Base-by-base conservation (phyloP, 2,329 filamentous ascomycete genomes). In the Colletotrichum siamense region DNA sequence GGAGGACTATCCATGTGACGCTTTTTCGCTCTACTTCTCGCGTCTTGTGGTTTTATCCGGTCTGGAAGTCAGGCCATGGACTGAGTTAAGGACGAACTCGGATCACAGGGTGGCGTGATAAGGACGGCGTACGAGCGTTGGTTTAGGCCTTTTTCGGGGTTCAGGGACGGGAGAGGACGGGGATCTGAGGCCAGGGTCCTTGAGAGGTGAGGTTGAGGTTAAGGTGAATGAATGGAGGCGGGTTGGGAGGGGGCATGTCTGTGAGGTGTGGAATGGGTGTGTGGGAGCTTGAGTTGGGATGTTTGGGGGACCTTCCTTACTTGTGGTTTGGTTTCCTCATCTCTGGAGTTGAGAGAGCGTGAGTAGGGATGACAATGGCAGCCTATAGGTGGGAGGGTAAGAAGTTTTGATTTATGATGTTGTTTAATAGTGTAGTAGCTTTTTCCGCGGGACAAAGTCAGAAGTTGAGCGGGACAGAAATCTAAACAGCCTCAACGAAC, bases 361-460 rank as follows among this genome's bases (percentile, higher is more conserved):
- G 18, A 49, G 30, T 32, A 32, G 10, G 5, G 30, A 5, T 32
- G 30, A 2, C 5, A 32, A 32, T 12, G 30, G 30, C 30, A 12
- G 5, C 13, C 32, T 34, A 6, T 13, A 12, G 39, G 18, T n/a
- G 1, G n/a, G 18, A 22, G 0, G 9, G 18, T 44, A 7, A n/a
- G 10, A 2, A 0, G 6, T 49, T 49, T 4, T n/a, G 9, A 49
- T 0, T 10, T n/a, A 4, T 49, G 0, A 1, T n/a, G 39, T n/a
- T 7, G 39, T 0, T 7, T n/a, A 10, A n/a, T 49, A 6, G 3
- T 49, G 18, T 0, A 7, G 1, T 0, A n/a, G 18, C 0, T 49
- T 52, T 22, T 52, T 22, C 0, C 10, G 0, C n/a, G 44, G 44
- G 12, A 22, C 6, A 13, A 13, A 52, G 12, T 13, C 10, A 22